Evolutionary conservation across 2,329 filamentous ascomycete genomes (phyloP).

Genomic region (Exophiala spinifera): DNA sequence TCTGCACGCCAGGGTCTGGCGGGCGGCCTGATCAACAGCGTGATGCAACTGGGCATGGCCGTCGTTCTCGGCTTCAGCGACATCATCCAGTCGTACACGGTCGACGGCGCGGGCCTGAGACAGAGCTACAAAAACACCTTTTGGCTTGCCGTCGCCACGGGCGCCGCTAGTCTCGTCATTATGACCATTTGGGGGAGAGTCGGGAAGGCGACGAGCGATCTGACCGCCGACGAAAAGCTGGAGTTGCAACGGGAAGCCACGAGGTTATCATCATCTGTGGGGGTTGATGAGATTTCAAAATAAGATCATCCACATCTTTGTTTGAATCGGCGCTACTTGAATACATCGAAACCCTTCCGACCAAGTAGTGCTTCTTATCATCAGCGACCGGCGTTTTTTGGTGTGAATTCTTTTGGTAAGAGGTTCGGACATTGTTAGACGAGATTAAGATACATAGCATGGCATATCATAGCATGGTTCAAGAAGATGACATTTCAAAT

Average conservation of each 20-base stretch:
- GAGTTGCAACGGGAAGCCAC: conserved; percentile 28
- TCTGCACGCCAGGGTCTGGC: conserved; percentile 66
- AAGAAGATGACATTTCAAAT: no score
- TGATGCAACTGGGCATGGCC: conserved; percentile 69
- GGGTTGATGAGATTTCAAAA: no score
- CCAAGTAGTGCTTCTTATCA: no score
- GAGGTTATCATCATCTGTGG: conserved; percentile 8
- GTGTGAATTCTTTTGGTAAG: no score
- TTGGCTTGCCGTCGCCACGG: conserved; percentile 61
- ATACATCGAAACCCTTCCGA: no score
- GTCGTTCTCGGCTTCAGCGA: conserved; percentile 70
- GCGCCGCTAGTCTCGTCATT: conserved; percentile 51
- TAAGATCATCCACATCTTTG: no score
- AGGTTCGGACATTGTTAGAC: no score
- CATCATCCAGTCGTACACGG: conserved; percentile 53
- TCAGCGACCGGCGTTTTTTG: no score
- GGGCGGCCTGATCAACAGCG: conserved; percentile 66
- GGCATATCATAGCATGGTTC: no score
- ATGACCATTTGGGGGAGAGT: conserved; percentile 55
- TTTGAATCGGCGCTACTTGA: no score
- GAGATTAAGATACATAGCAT: no score
- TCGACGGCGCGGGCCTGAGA: conserved; percentile 38
- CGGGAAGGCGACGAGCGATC: conserved; percentile 54
- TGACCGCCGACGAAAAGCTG: conserved; percentile 57
- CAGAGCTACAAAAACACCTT: conserved; percentile 54